Evolutionary conservation across 257 asterid genomes (phyloP).

Genomic region (Agastache rugosa): DNA sequence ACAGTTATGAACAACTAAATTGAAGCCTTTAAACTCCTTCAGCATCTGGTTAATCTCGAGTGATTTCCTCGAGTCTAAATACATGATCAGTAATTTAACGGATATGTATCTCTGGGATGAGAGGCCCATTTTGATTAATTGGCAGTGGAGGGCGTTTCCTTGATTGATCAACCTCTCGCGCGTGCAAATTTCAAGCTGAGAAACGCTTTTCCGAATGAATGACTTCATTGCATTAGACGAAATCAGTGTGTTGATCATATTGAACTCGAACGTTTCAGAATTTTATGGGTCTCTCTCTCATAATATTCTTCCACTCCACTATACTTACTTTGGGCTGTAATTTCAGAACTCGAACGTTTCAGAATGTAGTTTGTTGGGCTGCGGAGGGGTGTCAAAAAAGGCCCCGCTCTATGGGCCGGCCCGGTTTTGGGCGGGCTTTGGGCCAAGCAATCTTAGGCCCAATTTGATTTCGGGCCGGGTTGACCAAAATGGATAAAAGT

Average conservation of each 20-base stretch:
- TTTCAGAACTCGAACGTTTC: no score
- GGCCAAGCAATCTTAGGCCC: no score
- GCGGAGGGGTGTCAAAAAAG: no score
- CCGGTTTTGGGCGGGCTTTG: no score
- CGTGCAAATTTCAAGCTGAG: constrained; percentile 49
- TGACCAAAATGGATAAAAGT: no score
- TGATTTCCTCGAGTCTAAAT: constrained; percentile 52
- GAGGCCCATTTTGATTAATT: constrained; percentile 66
- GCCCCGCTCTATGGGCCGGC: no score
- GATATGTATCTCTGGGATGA: constrained; percentile 66
- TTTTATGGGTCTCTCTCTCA: background rate
- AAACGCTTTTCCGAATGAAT: constrained; percentile 44
- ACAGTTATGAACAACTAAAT: constrained; percentile 72
- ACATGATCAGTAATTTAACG: constrained; percentile 68
- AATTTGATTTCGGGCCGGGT: no score
- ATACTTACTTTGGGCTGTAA: no score
- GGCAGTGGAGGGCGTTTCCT: constrained; percentile 69
- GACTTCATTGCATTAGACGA: constrained; percentile 48
- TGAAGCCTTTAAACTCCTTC: constrained; percentile 75
- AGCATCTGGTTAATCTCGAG: constrained; percentile 62
- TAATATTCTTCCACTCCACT: no score
- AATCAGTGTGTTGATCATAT: constrained; percentile 35
- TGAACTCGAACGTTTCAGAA: background rate
- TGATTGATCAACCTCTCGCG: constrained; percentile 43
- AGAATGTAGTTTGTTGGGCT: no score